Evolutionary conservation across 2,329 filamentous ascomycete genomes (phyloP).

Genomic region (Alternaria panax): DNA sequence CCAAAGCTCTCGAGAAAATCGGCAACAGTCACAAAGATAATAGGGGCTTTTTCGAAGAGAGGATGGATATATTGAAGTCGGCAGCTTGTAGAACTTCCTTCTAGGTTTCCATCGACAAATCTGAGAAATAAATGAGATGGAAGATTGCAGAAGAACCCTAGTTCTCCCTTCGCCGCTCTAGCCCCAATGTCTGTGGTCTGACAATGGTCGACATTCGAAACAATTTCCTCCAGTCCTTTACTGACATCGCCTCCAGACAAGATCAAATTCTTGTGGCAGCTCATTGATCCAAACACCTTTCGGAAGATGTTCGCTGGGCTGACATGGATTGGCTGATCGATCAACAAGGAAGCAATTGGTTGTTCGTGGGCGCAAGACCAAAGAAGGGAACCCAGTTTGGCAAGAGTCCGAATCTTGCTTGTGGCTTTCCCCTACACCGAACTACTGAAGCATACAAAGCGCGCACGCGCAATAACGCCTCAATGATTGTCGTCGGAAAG

Average conservation of each 20-base stretch:
- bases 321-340: not conserved
- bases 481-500: too few species aligned
- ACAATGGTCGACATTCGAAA: not conserved
- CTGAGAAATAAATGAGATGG: too few species aligned
- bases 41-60: too few species aligned
- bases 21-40: not conserved
- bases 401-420: not conserved
- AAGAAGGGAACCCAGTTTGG: not conserved
- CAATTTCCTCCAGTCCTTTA: not conserved
- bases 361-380: not conserved
- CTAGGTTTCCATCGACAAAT: too few species aligned
- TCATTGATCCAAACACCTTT: not conserved
- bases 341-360: not conserved
- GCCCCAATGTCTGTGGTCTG: too few species aligned
- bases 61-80: too few species aligned
- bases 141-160: not conserved
- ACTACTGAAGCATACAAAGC: too few species aligned
- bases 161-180: not conserved
- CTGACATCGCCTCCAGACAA: not conserved
- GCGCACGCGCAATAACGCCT: too few species aligned
- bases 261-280: not conserved
- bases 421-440: not conserved
- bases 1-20: not conserved
- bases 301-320: not conserved
- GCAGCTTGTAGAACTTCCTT: too few species aligned